A percentile compares a stretch with the other conserved stretches of the same genome.
These are phyloP conservation scores for Hypoxylon perforatum DNA, from an alignment of 495 filamentous ascomycete genomes.

Conservation along the genomic window DNA sequence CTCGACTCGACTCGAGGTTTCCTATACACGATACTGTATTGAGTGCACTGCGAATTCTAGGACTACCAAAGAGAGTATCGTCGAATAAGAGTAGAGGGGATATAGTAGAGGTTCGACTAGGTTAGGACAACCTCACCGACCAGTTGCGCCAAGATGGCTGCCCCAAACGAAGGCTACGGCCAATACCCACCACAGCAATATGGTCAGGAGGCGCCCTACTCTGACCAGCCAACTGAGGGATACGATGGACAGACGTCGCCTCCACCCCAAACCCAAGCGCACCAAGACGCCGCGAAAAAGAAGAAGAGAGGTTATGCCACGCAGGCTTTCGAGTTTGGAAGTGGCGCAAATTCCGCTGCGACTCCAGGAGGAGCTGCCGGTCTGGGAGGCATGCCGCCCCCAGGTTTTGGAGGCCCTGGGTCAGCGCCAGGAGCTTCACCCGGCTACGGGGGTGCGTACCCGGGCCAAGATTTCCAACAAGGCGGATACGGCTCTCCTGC, in stretches of 20 bases:
- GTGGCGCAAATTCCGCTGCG: conserved; percentile 84
- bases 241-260: conserved; percentile 54
- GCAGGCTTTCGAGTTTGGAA: conserved; percentile 91
- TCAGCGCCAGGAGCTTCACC: conserved; percentile 51
- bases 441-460: conserved; percentile 69
- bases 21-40: conserved; percentile 1
- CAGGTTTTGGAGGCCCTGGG: conserved; percentile 47
- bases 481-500: conserved; percentile 62
- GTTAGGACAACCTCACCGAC: conserved; percentile 22
- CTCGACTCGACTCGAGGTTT: conserved; percentile 9
- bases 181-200: conserved; percentile 75
- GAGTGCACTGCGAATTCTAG: conserved; percentile 6
- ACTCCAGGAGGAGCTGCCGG: conserved; percentile 56
- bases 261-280: conserved; percentile 53
- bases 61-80: background rate
- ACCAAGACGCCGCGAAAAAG: conserved; percentile 67
- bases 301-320: conserved; percentile 95
- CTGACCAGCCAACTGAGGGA: conserved; percentile 45
- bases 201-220: conserved; percentile 56
- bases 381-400: conserved; percentile 33
- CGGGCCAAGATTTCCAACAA: conserved; percentile 69
- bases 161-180: conserved; percentile 67
- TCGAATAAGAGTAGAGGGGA: conserved; percentile 10
- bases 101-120: conserved; percentile 11
- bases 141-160: conserved; percentile 59